Percentiles rank a stretch among this genome's conserved stretches.
phyloP scores from a whole-genome alignment of 768 basidiomycete genomes.

The Boletus insuetus region DNA sequence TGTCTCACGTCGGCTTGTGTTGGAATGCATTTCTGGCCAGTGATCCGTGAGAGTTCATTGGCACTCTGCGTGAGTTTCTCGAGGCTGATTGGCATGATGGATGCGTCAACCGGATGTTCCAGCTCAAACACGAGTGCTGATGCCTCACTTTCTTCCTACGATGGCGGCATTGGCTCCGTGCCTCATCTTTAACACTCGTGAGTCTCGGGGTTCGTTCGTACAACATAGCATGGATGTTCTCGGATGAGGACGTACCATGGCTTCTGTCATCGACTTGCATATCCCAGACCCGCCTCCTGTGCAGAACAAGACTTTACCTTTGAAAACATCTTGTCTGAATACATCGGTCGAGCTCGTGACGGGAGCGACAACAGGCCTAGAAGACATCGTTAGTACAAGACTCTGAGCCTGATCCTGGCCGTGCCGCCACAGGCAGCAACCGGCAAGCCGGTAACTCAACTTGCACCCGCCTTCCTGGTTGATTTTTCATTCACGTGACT shows the following conservation, averaged over 20 bases:
- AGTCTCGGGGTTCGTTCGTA: background rate
- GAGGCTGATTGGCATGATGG: slow-evolving; percentile 43
- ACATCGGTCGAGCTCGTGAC: slow-evolving; percentile 53
- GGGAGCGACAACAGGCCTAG: slow-evolving; percentile 42
- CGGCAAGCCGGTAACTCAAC: no score
- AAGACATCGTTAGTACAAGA: slow-evolving; percentile 32
- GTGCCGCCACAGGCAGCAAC: no score
- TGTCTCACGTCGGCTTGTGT: slow-evolving; percentile 82
- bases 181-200: slow-evolving; percentile 53
- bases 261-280: slow-evolving; percentile 83
- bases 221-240: background rate
- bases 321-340: slow-evolving; percentile 82
- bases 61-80: slow-evolving; percentile 71
- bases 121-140: background rate
- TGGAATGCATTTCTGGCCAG: slow-evolving; percentile 70
- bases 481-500: slow-evolving; percentile 21
- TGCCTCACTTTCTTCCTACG: slow-evolving; percentile 81
- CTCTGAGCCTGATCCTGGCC: no score
- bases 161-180: slow-evolving; percentile 83
- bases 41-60: slow-evolving; percentile 62
- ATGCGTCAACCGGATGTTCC: background rate
- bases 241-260: slow-evolving; percentile 55
- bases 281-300: slow-evolving; percentile 94
- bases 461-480: no score
- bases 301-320: slow-evolving; percentile 86